phyloP scores from a whole-genome alignment of 176 grass and related monocot genomes.

The Chloris gayana region DNA sequence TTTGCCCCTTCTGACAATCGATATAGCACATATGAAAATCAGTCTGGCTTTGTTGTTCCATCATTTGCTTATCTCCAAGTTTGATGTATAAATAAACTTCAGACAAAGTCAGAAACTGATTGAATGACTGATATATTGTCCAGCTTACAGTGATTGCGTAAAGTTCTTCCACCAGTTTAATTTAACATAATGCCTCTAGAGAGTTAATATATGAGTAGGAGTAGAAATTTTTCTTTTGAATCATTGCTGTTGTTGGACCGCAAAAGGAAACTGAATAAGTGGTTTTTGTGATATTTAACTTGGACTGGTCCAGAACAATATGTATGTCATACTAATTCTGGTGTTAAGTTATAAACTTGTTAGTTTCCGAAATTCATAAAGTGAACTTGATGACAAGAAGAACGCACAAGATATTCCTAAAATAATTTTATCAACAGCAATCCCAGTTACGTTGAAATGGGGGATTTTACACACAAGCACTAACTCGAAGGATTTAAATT shows the following conservation, averaged over 20 bases:
- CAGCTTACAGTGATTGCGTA: neutral
- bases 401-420: slow-evolving; percentile 6
- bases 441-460: slow-evolving; percentile 36
- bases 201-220: neutral
- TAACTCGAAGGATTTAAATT: slow-evolving; percentile 29
- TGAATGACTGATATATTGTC: neutral
- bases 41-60: slow-evolving; percentile 9
- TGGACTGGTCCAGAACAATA: neutral
- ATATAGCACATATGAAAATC: slow-evolving; percentile 7
- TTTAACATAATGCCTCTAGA: neutral
- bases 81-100: slow-evolving; percentile 55
- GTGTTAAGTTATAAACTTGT: neutral
- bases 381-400: slow-evolving; percentile 5
- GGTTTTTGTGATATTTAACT: too few species aligned
- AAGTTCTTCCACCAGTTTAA: neutral
- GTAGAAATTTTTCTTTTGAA: neutral
- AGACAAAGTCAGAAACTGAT: neutral
- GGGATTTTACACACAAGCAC: slow-evolving; percentile 22
- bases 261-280: neutral
- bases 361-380: neutral
- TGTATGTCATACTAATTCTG: neutral
- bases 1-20: neutral
- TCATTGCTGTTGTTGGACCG: neutral
- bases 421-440: slow-evolving; percentile 21
- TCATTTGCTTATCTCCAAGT: neutral